Percentiles rank a stretch among this genome's conserved stretches.
Evolutionary conservation across 2,329 filamentous ascomycete genomes (phyloP).

Genomic region (Penicillium nordicum): DNA sequence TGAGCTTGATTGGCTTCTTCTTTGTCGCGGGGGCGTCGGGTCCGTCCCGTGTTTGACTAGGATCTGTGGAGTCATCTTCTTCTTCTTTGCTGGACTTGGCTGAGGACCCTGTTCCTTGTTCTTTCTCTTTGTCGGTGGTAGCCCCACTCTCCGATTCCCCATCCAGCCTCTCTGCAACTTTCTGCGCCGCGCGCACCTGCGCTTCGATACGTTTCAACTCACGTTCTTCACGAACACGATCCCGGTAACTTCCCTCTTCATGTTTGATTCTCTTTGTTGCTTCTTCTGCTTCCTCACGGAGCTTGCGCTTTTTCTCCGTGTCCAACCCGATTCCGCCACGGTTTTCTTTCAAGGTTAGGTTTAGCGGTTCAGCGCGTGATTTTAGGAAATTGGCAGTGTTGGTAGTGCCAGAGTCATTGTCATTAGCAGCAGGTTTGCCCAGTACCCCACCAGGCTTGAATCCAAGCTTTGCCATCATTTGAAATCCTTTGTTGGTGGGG

Average conservation of each 20-base stretch:
- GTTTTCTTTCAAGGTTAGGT: constrained; percentile 72
- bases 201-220: constrained; percentile 67
- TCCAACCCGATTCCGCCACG: constrained; percentile 81
- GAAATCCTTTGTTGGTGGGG: constrained; percentile 76
- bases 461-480: constrained; percentile 97
- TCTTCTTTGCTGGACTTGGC: constrained; percentile 4
- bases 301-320: constrained; percentile 75
- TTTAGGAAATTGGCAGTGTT: constrained; percentile 19
- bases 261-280: constrained; percentile 60
- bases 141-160: constrained; percentile 45
- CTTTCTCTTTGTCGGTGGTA: constrained; percentile 13
- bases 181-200: constrained; percentile 73
- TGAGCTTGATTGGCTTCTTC: constrained; percentile 43
- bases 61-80: constrained; percentile 17
- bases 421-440: constrained; percentile 55
- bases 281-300: constrained; percentile 59
- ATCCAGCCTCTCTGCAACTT: constrained; percentile 74
- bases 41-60: constrained; percentile 1
- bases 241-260: constrained; percentile 68
- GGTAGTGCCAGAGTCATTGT: constrained; percentile 6
- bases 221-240: constrained; percentile 66
- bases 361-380: constrained; percentile 67
- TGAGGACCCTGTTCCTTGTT: not conserved
- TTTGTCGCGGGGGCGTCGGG: constrained; percentile 8
- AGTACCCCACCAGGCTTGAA: constrained; percentile 74